Base-by-base conservation (phyloP, 2,329 filamentous ascomycete genomes). In the Graphilbum sp. region DNA sequence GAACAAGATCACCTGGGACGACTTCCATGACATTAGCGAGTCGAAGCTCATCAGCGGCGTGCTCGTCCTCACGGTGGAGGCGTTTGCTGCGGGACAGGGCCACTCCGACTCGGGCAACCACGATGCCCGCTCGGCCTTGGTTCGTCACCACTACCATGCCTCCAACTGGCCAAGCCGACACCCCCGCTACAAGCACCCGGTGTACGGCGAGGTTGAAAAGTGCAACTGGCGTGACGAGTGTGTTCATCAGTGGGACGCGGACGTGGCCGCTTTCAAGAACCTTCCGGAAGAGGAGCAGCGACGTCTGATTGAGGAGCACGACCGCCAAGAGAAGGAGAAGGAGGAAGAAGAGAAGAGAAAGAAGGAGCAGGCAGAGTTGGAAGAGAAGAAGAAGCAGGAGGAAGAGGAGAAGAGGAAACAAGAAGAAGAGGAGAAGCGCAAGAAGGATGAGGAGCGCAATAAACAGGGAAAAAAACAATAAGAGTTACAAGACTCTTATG, bases 81-180 rank as follows among this genome's bases (percentile, higher is more conserved):
- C 76, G 0, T 82, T 82, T 46, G 78, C 77, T 13, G 78, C 77
- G 1, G 77, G 77, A 12, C 77, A 82, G 52, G 78, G 78, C 12
- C 78, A 83, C 53, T 82, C 77, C 0, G 70, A 82, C 50, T 79
- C 75, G 0, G 77, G 77, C 13, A 81, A 76, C 48, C 78, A 82
- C 53, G 67, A 77, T 37, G 65, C 75, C 1, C 63, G 74, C 36
- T 66, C 66, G 17, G 78, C 79, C 2, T 60, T 83, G 2, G 76
- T 83, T 19, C 79, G 75, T 53, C 79, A 84, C 51, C 76, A 82
- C 53, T 84, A 81, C 49, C 79, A 83, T 52, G 79, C 79, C 1
- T 82, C 76, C 2, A 69, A 72, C 42, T 83, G 79, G 79, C 79
- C 77, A 3, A 69, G 66, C 37, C 62, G 62, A 3, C 78, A 83